These are phyloP conservation scores for Scedosporium boydii DNA, from an alignment of 2,329 filamentous ascomycete species.

Conservation along the genomic window DNA sequence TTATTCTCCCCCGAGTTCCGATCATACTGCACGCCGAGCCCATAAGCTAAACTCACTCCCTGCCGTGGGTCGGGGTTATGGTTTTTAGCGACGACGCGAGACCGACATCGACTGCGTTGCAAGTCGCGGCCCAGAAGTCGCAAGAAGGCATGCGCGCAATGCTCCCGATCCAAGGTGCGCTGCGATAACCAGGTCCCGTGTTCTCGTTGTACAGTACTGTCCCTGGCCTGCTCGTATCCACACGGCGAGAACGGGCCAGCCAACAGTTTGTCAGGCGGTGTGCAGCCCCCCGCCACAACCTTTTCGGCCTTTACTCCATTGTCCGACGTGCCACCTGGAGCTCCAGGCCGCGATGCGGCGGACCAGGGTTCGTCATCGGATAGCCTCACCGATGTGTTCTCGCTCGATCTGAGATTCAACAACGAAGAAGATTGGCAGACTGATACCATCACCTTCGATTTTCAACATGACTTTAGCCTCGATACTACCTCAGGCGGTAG, in stretches of 20 bases:
- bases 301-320: background rate
- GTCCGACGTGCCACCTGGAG: background rate
- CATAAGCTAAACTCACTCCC: background rate
- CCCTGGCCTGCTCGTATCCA: background rate
- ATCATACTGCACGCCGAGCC: background rate
- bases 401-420: background rate
- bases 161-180: constrained; percentile 2
- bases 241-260: background rate
- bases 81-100: background rate
- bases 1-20: background rate
- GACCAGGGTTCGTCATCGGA: background rate
- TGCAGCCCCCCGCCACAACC: background rate
- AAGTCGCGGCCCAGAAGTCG: background rate
- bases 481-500: background rate
- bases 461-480: background rate
- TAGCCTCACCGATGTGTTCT: background rate
- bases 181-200: background rate
- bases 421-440: background rate
- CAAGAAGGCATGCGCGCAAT: constrained; percentile 3
- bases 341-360: background rate
- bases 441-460: background rate
- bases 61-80: background rate
- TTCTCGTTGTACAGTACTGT: background rate
- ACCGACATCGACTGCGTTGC: background rate
- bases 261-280: background rate